Conservation (phyloP, 2,329 filamentous ascomycete species). For the Aureobasidium sp. region DNA sequence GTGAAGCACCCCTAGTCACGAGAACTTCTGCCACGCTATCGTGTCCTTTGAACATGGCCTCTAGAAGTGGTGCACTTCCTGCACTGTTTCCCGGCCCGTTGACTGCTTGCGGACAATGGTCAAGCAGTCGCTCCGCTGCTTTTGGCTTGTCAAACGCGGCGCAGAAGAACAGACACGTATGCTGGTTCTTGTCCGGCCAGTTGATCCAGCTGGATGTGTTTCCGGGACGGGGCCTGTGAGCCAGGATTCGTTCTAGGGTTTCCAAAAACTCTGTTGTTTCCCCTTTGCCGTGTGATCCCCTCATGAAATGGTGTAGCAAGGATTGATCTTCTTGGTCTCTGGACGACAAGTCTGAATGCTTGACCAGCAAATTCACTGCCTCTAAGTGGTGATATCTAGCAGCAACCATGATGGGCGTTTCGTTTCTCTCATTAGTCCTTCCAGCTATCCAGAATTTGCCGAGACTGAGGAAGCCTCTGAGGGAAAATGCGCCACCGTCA, state of each 20-base stretch:
- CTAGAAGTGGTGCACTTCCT: too few relatives aligned
- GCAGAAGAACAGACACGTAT: not conserved
- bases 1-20: too few relatives aligned
- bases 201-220: not conserved
- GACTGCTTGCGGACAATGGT: too few relatives aligned
- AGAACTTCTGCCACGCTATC: too few relatives aligned
- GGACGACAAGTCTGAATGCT: not conserved
- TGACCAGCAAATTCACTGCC: not conserved
- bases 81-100: too few relatives aligned
- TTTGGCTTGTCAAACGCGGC: too few relatives aligned
- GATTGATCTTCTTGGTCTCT: not conserved
- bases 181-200: not conserved
- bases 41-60: too few relatives aligned
- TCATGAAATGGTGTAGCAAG: not conserved
- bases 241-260: not conserved
- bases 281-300: not conserved
- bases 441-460: too few relatives aligned
- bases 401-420: not conserved
- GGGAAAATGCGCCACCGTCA: too few relatives aligned
- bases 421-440: too few relatives aligned
- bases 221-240: not conserved
- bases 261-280: not conserved
- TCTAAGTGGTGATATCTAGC: not conserved
- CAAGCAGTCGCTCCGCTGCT: too few relatives aligned
- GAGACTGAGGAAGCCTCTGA: too few relatives aligned